Conservation (phyloP, 2,329 filamentous ascomycete species). For the Penicillium thymicola region DNA sequence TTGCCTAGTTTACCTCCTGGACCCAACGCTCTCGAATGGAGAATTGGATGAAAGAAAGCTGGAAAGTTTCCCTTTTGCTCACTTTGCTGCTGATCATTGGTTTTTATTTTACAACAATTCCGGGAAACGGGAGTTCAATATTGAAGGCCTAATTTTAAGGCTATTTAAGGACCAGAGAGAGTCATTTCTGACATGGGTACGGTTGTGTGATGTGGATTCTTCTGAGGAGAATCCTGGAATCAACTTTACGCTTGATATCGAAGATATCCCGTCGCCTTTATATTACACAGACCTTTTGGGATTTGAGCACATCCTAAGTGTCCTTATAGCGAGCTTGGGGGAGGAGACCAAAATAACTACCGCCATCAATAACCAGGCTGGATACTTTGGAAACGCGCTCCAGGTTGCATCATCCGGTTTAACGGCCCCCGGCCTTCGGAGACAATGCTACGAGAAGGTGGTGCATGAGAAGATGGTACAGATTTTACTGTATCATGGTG, state of each 20-base stretch:
- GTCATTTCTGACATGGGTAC: conserved; percentile 3
- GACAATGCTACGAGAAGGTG: too few species aligned
- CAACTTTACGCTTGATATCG: background rate
- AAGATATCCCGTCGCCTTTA: background rate
- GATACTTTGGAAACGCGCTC: background rate
- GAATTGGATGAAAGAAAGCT: background rate
- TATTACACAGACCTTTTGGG: conserved; percentile 11
- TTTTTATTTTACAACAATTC: background rate
- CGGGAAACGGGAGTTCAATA: background rate
- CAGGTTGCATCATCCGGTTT: background rate
- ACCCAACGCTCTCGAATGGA: background rate
- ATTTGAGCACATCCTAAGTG: background rate
- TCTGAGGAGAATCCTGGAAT: rapidly evolving
- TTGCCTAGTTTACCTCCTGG: conserved; percentile 7
- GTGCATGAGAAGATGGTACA: background rate
- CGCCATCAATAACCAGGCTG: background rate
- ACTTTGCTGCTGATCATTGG: conserved; percentile 1
- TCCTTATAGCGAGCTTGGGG: background rate
- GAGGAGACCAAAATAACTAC: background rate
- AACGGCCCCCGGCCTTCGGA: rapidly evolving
- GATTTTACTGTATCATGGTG: conserved; percentile 1
- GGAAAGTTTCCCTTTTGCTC: conserved; percentile 1
- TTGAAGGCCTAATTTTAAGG: background rate
- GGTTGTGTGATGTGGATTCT: background rate
- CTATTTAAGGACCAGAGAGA: conserved; percentile 3